Evolutionary conservation across 1,284 basidiomycete genomes (phyloP), one percentile per base, ranked within the genome.

Genomic region (Fomitopsis schrenkii): DNA sequence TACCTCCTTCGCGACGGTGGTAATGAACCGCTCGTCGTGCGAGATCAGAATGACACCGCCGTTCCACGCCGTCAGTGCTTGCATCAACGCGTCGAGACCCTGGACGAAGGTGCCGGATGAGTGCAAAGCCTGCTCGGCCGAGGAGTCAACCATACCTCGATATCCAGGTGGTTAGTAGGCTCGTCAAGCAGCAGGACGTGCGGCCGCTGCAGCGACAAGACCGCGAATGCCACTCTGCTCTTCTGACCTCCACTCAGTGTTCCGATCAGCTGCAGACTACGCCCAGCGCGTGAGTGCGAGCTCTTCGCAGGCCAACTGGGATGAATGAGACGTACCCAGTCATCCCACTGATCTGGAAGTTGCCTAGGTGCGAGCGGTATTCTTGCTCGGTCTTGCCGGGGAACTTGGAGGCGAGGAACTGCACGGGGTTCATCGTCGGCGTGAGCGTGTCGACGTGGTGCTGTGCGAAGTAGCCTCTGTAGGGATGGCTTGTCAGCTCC

Each of bases 121-220:
- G 7, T 28, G 38, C 40, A 56, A 46, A 28, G 14, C 45, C 35
- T n/a, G 22, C 17, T 7, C 14, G 10, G 6, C 28, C 38, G 30
- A 40, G 8, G 2, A 15, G 22, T 52, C 42, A 38, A 52, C 3
- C 52, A 17, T 66, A 87, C 87, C 81, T 94, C 92, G 66, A 95
- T 95, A 89, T 98, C 95, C 75, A 98, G 80, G 77, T 98, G 97
- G 82, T 98, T 98, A 69, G 96, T 97, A 63, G 97, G 97, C 87
- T 97, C 94, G 75, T 98, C 95, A 58, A 98, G 82, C 58, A 97
- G 78, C 64, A 98, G 75, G 64, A 98, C 85, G 70, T 97, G 95
- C 1, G 95, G 95, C 59, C 86, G 84, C 75, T 92, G 91, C 69
- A 98, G 78, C 46, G 93, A 94, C 46, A 99, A 77, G n/a, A 91